Evolutionary conservation across 2,329 filamentous ascomycete species (phyloP).

Genomic region (Tolypocladium cylindrosporum): DNA sequence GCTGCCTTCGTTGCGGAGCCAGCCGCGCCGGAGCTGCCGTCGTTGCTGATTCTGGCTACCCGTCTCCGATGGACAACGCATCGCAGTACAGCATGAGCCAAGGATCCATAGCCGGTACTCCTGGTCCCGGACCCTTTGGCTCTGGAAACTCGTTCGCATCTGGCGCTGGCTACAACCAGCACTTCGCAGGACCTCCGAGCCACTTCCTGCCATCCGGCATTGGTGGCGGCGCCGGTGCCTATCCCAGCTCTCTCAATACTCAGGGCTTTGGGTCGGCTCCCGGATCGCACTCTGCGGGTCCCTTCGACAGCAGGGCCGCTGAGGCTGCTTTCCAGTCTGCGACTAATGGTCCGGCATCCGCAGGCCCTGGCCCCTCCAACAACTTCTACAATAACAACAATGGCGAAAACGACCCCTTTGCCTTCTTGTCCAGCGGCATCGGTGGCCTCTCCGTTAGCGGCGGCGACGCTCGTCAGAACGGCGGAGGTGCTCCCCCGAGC

Average conservation of each 20-base stretch:
- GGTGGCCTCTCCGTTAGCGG: slow-evolving; percentile 62
- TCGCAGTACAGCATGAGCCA: slow-evolving; percentile 79
- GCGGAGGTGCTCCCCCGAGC: slow-evolving; percentile 43
- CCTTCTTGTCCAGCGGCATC: slow-evolving; percentile 67
- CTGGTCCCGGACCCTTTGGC: slow-evolving; percentile 67
- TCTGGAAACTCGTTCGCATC: slow-evolving; percentile 61
- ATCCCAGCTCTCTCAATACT: slow-evolving; percentile 71
- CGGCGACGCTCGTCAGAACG: slow-evolving; percentile 53
- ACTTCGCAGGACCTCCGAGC: slow-evolving; percentile 79
- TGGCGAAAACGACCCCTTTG: slow-evolving; percentile 65
- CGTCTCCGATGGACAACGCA: slow-evolving; percentile 78
- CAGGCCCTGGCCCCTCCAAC: slow-evolving; percentile 59
- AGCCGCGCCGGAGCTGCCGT: slow-evolving; percentile 89
- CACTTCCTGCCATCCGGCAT: slow-evolving; percentile 86
- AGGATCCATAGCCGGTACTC: slow-evolving; percentile 75
- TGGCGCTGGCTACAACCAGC: slow-evolving; percentile 58
- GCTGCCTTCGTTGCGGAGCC: slow-evolving; percentile 90
- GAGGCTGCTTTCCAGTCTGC: slow-evolving; percentile 91
- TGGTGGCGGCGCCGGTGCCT: slow-evolving; percentile 57
- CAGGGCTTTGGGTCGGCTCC: slow-evolving; percentile 65
- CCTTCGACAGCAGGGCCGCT: slow-evolving; percentile 86
- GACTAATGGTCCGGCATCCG: slow-evolving; percentile 68
- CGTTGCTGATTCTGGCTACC: slow-evolving; percentile 86
- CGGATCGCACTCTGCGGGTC: slow-evolving; percentile 70
- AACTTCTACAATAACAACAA: slow-evolving; percentile 50